Evolutionary conservation across 177 flowering plant species (phyloP).

Genomic region (Vitis hybrid): DNA sequence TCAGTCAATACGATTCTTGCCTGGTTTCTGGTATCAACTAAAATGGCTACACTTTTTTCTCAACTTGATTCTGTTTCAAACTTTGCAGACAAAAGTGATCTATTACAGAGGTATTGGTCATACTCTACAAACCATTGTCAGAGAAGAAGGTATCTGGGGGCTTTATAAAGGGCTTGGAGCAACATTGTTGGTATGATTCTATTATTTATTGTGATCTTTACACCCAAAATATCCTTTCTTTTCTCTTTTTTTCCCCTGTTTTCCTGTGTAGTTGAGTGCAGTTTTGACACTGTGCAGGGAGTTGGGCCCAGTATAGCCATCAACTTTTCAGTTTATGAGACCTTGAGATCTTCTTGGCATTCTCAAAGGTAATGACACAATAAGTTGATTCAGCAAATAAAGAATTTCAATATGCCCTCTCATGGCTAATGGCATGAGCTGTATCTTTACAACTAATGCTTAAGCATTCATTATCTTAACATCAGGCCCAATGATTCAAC

Average conservation of each 20-base stretch:
- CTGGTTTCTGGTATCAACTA: background rate
- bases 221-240: background rate
- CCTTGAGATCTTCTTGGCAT: conserved; percentile 55
- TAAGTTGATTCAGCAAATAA: background rate
- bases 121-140: conserved; percentile 52
- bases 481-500: conserved; percentile 66
- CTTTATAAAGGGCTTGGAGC: conserved; percentile 78
- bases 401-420: background rate
- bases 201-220: background rate
- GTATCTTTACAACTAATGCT: background rate
- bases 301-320: conserved; percentile 77
- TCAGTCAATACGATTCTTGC: background rate
- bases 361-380: conserved; percentile 39
- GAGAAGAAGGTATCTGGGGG: conserved; percentile 57
- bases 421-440: background rate
- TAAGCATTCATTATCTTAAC: background rate
- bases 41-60: background rate
- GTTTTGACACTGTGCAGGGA: conserved; percentile 37
- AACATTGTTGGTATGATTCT: conserved; percentile 51
- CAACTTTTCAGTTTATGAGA: conserved; percentile 66
- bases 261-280: conserved; percentile 4
- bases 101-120: conserved; percentile 69
- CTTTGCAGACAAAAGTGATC: conserved; percentile 48
- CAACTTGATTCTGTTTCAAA: background rate
- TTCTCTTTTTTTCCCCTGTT: background rate